Evolutionary conservation across 2,329 filamentous ascomycete species (phyloP).

Genomic region (Epichloe sibirici): DNA sequence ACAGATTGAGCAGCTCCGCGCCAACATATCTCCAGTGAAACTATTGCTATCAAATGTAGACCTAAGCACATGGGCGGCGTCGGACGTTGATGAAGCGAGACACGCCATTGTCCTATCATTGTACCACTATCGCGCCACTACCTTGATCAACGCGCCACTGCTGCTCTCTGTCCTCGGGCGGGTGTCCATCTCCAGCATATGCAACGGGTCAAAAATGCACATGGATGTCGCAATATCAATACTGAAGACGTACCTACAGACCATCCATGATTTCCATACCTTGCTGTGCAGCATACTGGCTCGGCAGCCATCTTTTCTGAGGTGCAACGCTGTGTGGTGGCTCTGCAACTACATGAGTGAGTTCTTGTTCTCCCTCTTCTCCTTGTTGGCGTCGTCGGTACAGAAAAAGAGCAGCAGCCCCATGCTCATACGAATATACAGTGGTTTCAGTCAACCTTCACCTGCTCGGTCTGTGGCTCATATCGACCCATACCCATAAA

Average conservation of each 20-base stretch:
- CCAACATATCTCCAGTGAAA: neutral
- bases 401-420: too few relatives aligned
- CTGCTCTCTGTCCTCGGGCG: conserved; percentile 11
- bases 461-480: conserved; percentile 16
- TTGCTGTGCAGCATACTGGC: conserved; percentile 10
- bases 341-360: conserved; percentile 19
- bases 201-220: conserved; percentile 6
- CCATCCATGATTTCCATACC: conserved; percentile 10
- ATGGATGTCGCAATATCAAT: conserved; percentile 10
- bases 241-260: conserved; percentile 12
- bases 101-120: conserved; percentile 8
- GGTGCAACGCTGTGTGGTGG: conserved; percentile 18
- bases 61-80: conserved; percentile 3
- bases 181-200: conserved; percentile 4
- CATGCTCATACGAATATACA: conserved; percentile 3
- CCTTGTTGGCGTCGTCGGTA: neutral
- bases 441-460: conserved; percentile 17
- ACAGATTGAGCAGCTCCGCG: conserved; percentile 10
- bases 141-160: conserved; percentile 5
- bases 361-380: neutral
- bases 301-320: conserved; percentile 12
- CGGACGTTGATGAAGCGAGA: conserved; percentile 4
- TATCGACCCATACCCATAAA: conserved; percentile 5
- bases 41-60: conserved; percentile 5
- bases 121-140: conserved; percentile 6